These are phyloP conservation scores for Neurospora sp. DNA, from an alignment of 495 filamentous ascomycete genomes.

Conservation along the genomic window DNA sequence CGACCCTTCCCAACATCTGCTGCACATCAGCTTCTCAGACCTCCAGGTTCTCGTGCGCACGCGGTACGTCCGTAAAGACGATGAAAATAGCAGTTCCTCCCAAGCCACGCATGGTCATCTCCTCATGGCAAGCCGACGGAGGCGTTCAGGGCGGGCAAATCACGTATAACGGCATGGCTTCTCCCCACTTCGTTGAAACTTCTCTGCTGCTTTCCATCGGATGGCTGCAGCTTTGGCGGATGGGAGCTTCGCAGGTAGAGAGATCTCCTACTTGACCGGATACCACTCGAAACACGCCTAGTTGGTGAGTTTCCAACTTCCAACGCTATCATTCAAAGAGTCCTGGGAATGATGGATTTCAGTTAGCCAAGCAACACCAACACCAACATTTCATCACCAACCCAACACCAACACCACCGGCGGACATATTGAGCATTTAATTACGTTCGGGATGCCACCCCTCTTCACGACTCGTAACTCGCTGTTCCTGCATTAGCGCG, in stretches of 20 bases:
- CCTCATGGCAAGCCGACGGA: neutral
- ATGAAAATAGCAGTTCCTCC: neutral
- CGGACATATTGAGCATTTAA: neutral
- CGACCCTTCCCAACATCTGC: neutral
- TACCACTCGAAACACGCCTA: neutral
- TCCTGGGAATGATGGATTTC: neutral
- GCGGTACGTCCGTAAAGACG: neutral
- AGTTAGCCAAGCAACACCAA: neutral
- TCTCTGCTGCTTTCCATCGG: neutral
- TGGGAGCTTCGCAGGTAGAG: neutral
- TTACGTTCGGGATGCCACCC: neutral
- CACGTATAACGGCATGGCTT: neutral
- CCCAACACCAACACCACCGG: neutral
- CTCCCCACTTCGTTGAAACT: neutral
- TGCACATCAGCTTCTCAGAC: neutral
- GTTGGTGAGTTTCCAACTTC: neutral
- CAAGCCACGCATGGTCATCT: neutral
- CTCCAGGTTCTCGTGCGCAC: neutral
- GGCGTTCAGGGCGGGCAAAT: neutral
- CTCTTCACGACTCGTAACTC: neutral
- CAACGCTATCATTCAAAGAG: neutral
- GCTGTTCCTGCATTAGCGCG: neutral
- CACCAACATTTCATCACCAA: neutral
- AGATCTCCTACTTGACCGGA: neutral
- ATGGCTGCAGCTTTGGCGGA: neutral